Evolutionary conservation across 2,329 filamentous ascomycete genomes (phyloP).

Genomic region (Neurospora crassa): DNA sequence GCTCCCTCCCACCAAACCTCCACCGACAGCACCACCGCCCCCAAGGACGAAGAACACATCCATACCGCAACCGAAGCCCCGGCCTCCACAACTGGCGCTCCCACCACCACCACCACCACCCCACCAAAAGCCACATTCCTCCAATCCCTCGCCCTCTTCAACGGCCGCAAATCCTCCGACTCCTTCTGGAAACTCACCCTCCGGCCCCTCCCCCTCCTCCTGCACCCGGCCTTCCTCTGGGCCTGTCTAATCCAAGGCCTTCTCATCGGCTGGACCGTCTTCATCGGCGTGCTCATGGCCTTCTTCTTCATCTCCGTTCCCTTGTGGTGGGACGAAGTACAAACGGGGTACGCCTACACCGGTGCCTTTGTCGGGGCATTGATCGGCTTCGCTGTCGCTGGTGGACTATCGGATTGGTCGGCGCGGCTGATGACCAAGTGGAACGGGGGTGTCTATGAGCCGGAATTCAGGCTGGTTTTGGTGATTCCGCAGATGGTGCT

Average conservation of each 20-base stretch:
- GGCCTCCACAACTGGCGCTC: neutral
- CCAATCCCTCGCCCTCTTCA: constrained; percentile 59
- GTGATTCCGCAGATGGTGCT: constrained; percentile 75
- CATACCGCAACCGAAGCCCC: neutral
- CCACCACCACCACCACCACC: constrained; percentile 10
- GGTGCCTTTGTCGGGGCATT: constrained; percentile 79
- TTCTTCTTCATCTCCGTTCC: constrained; percentile 73
- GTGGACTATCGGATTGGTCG: constrained; percentile 62
- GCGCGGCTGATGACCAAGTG: constrained; percentile 59
- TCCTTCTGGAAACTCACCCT: constrained; percentile 53
- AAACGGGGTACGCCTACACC: constrained; percentile 80
- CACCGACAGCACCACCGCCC: neutral
- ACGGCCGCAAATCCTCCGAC: constrained; percentile 73
- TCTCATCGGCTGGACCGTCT: constrained; percentile 91
- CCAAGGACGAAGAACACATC: constrained; percentile 3
- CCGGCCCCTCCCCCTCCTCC: constrained; percentile 74
- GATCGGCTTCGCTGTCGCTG: constrained; percentile 66
- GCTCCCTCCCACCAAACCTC: neutral
- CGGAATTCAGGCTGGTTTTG: constrained; percentile 78
- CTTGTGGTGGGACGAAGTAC: constrained; percentile 69
- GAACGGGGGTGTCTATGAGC: constrained; percentile 80
- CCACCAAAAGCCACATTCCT: constrained; percentile 46
- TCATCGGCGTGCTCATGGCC: constrained; percentile 78
- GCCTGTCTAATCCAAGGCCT: constrained; percentile 70
- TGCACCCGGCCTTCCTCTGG: constrained; percentile 82